phyloP scores from a whole-genome alignment of 306 rosid genomes.

The Prunus mira region DNA sequence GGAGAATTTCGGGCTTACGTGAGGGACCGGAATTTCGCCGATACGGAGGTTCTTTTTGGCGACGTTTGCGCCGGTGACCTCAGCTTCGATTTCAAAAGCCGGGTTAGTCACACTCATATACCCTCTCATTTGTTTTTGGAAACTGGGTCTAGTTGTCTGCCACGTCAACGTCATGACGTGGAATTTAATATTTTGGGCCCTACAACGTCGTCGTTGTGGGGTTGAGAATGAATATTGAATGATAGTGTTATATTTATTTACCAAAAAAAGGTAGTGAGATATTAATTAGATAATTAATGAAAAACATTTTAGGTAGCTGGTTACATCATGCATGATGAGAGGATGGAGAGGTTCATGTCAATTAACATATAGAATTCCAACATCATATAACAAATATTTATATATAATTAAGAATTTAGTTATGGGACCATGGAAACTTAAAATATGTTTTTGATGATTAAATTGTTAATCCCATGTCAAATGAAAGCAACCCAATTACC shows the following conservation, averaged over 20 bases:
- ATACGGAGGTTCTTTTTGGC: constrained; percentile 26
- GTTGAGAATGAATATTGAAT: background rate
- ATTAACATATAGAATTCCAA: background rate
- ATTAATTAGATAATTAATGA: background rate
- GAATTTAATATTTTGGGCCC: background rate
- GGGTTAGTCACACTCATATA: constrained; percentile 41
- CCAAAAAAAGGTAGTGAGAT: background rate
- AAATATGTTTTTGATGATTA: background rate
- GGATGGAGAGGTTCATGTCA: background rate
- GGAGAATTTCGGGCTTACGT: constrained; percentile 23
- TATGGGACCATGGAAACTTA: background rate
- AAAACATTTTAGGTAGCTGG: background rate
- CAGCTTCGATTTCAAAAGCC: constrained; percentile 29
- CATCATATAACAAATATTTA: no score
- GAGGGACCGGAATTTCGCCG: constrained; percentile 16
- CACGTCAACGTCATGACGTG: background rate
- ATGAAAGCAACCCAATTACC: no score
- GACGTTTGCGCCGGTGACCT: constrained; percentile 28
- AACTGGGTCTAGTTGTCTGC: background rate
- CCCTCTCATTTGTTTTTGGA: background rate
- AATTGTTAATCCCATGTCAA: background rate
- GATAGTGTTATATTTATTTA: background rate
- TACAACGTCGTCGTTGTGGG: background rate
- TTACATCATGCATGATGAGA: background rate
- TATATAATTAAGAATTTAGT: background rate